Base-by-base conservation (phyloP, 192 early-diverging fungal genomes). In the Umbelopsis vinacea region DNA sequence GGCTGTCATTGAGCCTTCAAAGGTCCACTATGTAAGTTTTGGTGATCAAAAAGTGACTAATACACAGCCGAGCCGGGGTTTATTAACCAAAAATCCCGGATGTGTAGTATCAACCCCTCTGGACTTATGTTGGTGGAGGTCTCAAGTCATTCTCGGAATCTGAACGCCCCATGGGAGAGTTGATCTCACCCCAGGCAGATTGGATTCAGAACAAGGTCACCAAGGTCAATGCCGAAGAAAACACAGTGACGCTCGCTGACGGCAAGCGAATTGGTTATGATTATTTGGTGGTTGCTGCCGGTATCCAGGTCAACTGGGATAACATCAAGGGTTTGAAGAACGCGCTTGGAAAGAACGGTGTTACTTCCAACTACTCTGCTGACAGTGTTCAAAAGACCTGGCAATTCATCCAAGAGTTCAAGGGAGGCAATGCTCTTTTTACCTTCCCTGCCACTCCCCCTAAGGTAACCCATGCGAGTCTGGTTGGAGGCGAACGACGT, bases 101-200 rank as follows among this genome's bases (percentile, higher is more conserved):
- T 43, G 40, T 12, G 11, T 67, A 88, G 86, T 93, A 95, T 79
- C 94, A 96, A 86, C 94, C 94, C 40, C 74, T 96, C 60, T 96
- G 93, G 86, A 96, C 94, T 15, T 93, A 93, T 89, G 94, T 96
- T 47, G 94, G 94, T 46, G 91, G 82, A 63, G 94, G 94, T 21
- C 77, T 96, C 68, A 96, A 96, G 86, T 67, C 89, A 38, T 87
- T 96, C 60, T 74, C 68, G 4, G 91, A 93, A 52, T 89, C 92
- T 19, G 75, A 79, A 67, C 84, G 85, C 72, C 87, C 93, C 14
- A 92, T 87, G 75, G 81, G 75, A 46, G 85, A 87, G 8, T 83
- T 96, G 12, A 87, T 96, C 68, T 88, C 93, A n/a, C 81, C 82
- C 21, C 73, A 90, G 48, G 91, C 91, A 17, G 83, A 89, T 29